These are phyloP conservation scores for Aureobasidium lini DNA, from an alignment of 2,329 filamentous ascomycete genomes.

Conservation along the genomic window DNA sequence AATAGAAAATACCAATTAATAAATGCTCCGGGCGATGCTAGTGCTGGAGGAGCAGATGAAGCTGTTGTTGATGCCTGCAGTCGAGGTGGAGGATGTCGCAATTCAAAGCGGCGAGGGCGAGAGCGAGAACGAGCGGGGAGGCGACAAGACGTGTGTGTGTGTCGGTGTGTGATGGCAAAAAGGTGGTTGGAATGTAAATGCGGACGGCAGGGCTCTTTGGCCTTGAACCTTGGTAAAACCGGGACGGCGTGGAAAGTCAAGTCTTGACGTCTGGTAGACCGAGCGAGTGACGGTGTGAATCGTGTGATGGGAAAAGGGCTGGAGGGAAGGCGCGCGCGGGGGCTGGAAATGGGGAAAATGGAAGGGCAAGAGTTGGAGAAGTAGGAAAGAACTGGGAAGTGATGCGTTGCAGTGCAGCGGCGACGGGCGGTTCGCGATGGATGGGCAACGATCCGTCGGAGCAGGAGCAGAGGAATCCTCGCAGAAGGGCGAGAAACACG, in stretches of 20 bases:
- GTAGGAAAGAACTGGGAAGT: conserved; percentile 1
- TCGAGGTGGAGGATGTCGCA: background rate
- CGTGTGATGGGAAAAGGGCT: background rate
- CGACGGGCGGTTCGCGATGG: conserved; percentile 2
- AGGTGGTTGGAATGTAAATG: conserved; percentile 8
- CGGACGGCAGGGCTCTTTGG: background rate
- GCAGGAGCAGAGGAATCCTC: background rate
- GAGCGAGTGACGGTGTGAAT: conserved; percentile 6
- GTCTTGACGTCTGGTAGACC: conserved; percentile 5
- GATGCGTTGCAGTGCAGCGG: background rate
- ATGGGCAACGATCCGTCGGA: conserved; percentile 4
- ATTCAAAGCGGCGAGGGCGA: background rate
- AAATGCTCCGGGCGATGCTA: background rate
- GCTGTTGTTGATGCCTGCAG: background rate
- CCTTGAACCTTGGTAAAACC: background rate
- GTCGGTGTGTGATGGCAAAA: background rate
- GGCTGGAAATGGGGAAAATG: background rate
- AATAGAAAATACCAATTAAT: conserved; percentile 4
- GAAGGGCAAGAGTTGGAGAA: conserved; percentile 3
- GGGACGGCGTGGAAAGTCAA: background rate
- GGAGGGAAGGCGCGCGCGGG: background rate
- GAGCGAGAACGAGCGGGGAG: conserved; percentile 6
- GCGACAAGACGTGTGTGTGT: background rate
- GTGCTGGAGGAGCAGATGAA: background rate
- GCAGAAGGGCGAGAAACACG: conserved; percentile 1